Base-by-base conservation (phyloP, 2,329 filamentous ascomycete species). In the Thielaviopsis populi region DNA sequence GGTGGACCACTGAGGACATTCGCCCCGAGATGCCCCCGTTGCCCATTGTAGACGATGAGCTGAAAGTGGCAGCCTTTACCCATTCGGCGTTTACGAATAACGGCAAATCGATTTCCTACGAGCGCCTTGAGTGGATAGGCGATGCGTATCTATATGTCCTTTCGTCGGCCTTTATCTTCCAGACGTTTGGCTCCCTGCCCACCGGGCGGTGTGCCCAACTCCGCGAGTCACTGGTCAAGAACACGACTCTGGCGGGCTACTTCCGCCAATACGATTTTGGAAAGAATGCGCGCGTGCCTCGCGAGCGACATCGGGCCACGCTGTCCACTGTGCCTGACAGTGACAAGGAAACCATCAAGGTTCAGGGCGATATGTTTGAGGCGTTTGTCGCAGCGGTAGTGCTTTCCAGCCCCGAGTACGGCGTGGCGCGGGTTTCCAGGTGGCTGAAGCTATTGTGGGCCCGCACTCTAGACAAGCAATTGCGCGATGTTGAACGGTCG, bases 281-380 rank as follows among this genome's bases (percentile, higher is more conserved):
- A 59, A 77, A 81, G 68, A 81, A 79, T 40, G 80, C 88, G 7
- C 78, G 77, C 33, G 75, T 88, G 2, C 86, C 80, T 1, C 71
- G 72, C 59, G 68, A 67, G 13, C 65, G 65, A 19, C 27, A 50
- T n/a, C 54, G 62, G 13, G 65, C 60, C 13, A 64, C 42, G 22
- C 33, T 41, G 11, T 68, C 68, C 1, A 78, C 79, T 67, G 75
- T 75, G 27, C 70, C 67, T 58, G 74, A 70, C 61, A 79, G 70
- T 64, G 73, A 70, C 71, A 85, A 80, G 71, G 80, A 79, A 50
- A 78, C 81, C 66, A 80, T 77, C 15, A 96, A 96, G 73, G 83
- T 90, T 10, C 79, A 88, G 64, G 91, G 86, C 8, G 92, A 97
- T 71, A 80, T 96, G 19, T 95, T 96, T 69, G 92, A 97, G 72